Evolutionary conservation across 805 yeast species (phyloP), one percentile per base, ranked within the genome.

Genomic region (Suhomyces canberraensis): DNA sequence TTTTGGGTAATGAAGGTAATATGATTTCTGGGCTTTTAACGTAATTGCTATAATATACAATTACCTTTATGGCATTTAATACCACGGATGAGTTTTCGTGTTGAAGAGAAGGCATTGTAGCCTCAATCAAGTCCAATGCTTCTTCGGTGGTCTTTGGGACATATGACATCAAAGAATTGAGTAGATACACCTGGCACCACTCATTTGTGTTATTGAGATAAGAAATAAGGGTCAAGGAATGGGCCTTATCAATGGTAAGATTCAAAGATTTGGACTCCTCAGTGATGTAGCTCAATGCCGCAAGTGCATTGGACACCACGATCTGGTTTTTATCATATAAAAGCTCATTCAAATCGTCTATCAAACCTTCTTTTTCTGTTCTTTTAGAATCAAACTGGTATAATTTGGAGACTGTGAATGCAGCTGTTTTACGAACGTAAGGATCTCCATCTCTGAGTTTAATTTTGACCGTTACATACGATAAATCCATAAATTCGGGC

Each of bases 51-150:
- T 81, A 61, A 60, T 87, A 90, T 6, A 85, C 61, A 11, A 89
- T 75, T 8, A 81, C 77, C 42, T 88, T 80, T 36, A 86, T 66
- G 0, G 95, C 71, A 48, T 86, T 89, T 40, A 89, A 57, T 0
- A 84, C 91, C 8, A 90, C 93, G 0, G 93, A 74, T 0, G 95
- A 69, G 58, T 86, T 89, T 13, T 80, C 81, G 54, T 86, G 95
- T 51, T 80, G 95, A 16, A 91, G 61, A 27, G 81, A 76, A 0
- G 96, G 89, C 5, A 83, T 56, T 3, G 78, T 66, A 11, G 72
- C 63, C 25, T 84, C 91, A 16, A 87, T 77, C 49, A 90, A 52
- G 3, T 68, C 66, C 29, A 76, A 60, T 0, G 95, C 88, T 25
- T 84, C 91, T 1, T 66, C 67, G n/a, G 77, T 64, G 0, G 73